Conservation (phyloP, 495 filamentous ascomycete genomes). For the Talaromyces nanjingensis region DNA sequence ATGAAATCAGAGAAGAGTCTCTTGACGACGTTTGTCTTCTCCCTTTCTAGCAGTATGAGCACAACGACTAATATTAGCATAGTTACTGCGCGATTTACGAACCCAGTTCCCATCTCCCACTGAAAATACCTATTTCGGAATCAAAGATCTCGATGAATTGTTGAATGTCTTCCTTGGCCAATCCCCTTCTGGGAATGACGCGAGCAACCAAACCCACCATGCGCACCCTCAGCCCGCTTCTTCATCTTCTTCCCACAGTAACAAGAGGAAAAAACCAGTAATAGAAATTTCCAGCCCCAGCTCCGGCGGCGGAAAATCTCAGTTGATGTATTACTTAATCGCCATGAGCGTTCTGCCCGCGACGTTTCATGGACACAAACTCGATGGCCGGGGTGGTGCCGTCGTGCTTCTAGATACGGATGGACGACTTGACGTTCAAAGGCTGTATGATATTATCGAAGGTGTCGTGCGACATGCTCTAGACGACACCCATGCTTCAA, state of each 20-base stretch:
- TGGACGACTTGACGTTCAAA: constrained; percentile 54
- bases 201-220: background rate
- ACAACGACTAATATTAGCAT: background rate
- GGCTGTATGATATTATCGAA: constrained; percentile 39
- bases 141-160: constrained; percentile 43
- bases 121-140: constrained; percentile 23
- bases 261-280: constrained; percentile 30
- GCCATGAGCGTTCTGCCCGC: constrained; percentile 51
- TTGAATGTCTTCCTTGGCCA: constrained; percentile 34
- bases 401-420: constrained; percentile 68
- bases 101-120: constrained; percentile 13
- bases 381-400: constrained; percentile 47
- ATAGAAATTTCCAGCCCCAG: constrained; percentile 51
- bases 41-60: no score
- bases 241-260: background rate
- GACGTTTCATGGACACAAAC: constrained; percentile 18
- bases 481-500: background rate
- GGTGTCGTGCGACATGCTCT: constrained; percentile 17
- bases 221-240: background rate
- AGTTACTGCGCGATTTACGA: constrained; percentile 44
- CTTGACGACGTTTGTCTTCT: constrained; percentile 53
- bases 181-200: background rate
- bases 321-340: constrained; percentile 63
- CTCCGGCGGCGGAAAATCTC: constrained; percentile 54
- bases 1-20: constrained; percentile 55